These are phyloP conservation scores for Aspergillus baeticus DNA, from an alignment of 495 filamentous ascomycete genomes.

Conservation along the genomic window DNA sequence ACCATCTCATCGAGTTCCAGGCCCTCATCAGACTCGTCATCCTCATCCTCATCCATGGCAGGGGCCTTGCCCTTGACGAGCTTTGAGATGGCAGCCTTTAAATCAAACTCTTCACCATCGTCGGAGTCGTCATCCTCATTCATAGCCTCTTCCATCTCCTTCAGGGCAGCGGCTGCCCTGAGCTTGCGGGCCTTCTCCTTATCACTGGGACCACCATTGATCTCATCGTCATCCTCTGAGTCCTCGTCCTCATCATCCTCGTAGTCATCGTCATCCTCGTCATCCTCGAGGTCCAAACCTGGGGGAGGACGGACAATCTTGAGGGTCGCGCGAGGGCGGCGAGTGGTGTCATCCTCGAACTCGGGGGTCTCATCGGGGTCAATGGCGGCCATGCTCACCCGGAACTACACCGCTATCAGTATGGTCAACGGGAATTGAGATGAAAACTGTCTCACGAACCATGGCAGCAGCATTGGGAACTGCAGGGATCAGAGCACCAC, in stretches of 20 bases:
- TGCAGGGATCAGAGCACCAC: constrained; percentile 72
- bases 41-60: constrained; percentile 63
- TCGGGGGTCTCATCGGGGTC: constrained; percentile 79
- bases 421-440: neutral
- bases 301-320: constrained; percentile 76
- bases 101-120: constrained; percentile 50
- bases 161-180: constrained; percentile 62
- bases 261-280: constrained; percentile 60
- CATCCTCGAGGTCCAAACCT: constrained; percentile 49
- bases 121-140: constrained; percentile 61
- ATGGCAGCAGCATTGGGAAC: constrained; percentile 73
- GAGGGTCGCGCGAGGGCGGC: constrained; percentile 74
- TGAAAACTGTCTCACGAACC: constrained; percentile 55
- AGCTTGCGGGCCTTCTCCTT: constrained; percentile 84
- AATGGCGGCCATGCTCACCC: constrained; percentile 97
- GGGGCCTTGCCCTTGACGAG: constrained; percentile 80
- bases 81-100: constrained; percentile 63
- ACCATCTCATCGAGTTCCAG: constrained; percentile 81
- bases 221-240: constrained; percentile 66
- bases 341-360: constrained; percentile 59
- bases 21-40: constrained; percentile 63
- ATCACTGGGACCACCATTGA: constrained; percentile 87
- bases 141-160: constrained; percentile 64
- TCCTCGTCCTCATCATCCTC: constrained; percentile 65
- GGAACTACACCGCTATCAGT: constrained; percentile 58